Base-by-base conservation (phyloP, 2,329 filamentous ascomycete genomes). In the Aspergillus brunneoviolaceus region DNA sequence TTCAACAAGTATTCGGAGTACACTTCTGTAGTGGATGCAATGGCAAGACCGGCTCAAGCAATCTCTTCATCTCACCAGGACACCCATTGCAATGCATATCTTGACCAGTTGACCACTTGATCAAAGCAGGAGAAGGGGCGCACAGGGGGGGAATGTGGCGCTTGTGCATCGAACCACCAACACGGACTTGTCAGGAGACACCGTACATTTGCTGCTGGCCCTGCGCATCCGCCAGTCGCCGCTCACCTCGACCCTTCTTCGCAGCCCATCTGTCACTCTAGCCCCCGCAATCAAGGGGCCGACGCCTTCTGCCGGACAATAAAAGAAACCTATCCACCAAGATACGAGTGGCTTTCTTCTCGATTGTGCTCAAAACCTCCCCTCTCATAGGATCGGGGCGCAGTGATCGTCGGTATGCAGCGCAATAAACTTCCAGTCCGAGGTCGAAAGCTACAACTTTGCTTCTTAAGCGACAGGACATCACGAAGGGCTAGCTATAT, bases 141-240 rank as follows among this genome's bases (percentile, higher is more conserved):
- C 21, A 45, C 51, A 42, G 35, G 49, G 54, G 27, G 51, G 42
- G 33, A 35, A 35, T 56, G 54, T 55, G 55, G 55, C 58, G 55
- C 55, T 35, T 47, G 33, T 49, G 47, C 58, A 51, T 57, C 35
- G 51, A 59, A n/a, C 57, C 48, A 57, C 48, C 54, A 61, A 59
- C 63, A 52, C 62, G 58, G 53, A 48, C 65, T 60, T 57, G 59
- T 66, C 65, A 67, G 64, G 49, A 66, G 64, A 67, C 65, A 14
- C 11, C 14, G 1, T 35, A 14, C 33, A 35, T 14, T 55, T 59
- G 53, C 48, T 55, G 42, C 49, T 53, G 59, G 53, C 53, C 52
- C 49, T 42, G 29, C 47, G 31, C 21, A 14, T 31, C 51, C 50
- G 33, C 61, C 61, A 60, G 56, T 58, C 39, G 55, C 35, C 47